Percentiles rank a stretch among this genome's conserved stretches.
Evolutionary conservation across 2,329 filamentous ascomycete species (phyloP).

Genomic region (Chalaropsis thielavioides): DNA sequence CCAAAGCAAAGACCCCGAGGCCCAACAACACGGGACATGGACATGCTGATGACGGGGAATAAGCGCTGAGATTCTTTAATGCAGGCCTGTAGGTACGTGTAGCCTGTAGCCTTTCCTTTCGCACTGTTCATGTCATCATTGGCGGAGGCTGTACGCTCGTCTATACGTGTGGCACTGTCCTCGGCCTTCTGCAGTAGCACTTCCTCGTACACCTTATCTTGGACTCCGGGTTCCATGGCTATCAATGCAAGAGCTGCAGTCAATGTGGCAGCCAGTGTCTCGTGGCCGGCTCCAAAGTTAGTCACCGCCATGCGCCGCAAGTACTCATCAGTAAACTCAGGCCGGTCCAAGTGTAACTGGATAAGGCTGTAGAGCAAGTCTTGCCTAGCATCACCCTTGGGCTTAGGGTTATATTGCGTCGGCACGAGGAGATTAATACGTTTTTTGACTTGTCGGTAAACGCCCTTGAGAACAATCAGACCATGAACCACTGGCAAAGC

Average conservation of each 20-base stretch:
- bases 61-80: constrained; percentile 39
- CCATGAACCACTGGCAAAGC: too few species aligned
- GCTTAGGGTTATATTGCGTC: constrained; percentile 21
- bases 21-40: constrained; percentile 34
- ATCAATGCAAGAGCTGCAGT: constrained; percentile 36
- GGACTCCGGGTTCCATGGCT: constrained; percentile 26
- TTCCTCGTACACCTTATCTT: constrained; percentile 24
- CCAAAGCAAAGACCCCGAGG: constrained; percentile 26
- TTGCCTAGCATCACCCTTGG: constrained; percentile 23
- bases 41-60: constrained; percentile 38
- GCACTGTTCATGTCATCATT: background rate
- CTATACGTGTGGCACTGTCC: background rate
- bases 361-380: constrained; percentile 36
- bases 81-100: constrained; percentile 28
- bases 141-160: background rate
- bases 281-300: constrained; percentile 42
- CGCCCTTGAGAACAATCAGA: constrained; percentile 12
- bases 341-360: constrained; percentile 30
- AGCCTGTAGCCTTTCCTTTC: constrained; percentile 18
- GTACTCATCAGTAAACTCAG: constrained; percentile 34
- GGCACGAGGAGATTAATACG: constrained; percentile 9
- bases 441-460: constrained; percentile 18
- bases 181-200: constrained; percentile 15
- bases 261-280: constrained; percentile 39
- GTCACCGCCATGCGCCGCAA: constrained; percentile 38